Base-by-base conservation (phyloP, 768 basidiomycete species). In the Tulasnella sp. region DNA sequence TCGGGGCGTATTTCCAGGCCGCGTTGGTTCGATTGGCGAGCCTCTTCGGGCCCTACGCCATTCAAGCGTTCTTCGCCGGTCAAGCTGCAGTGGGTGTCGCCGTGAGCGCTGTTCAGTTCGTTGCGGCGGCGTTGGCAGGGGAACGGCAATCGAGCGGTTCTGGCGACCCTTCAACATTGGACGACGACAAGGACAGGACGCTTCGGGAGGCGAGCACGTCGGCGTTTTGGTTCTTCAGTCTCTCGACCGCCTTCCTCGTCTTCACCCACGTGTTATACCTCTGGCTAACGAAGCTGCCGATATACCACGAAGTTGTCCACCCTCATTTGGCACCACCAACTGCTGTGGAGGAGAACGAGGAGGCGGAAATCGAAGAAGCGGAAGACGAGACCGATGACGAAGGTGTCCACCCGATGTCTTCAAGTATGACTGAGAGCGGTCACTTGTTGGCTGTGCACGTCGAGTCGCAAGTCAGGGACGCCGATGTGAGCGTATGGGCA, bases 11-110 rank as follows among this genome's bases (percentile, higher is more conserved):
- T 77, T 84, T 95, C 22, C 91, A 90, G 75, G 90, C 88, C 0
- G 85, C 92, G 12, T 84, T 90, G 52, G 85, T 92, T 36, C 92
- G 90, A 0, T 85, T 92, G n/a, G 91, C 92, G 2, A 88, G 92
- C 0, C 81, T 93, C 4, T 91, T 94, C 75, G 94, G 94, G 0
- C 84, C 87, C 1, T 79, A 83, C 7, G 88, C 88, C 14, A 84
- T 95, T 67, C 90, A 94, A 78, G 83, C 78, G 19, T 78, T 69
- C 42, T 74, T 75, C 70, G 36, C 69, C 2, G 75, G 75, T 36
- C 75, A 75, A 62, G 75, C 73, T 22, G 81, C 79, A 1, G 77
- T 81, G 34, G 81, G 80, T 1, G 80, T 81, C 29, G 71, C 80
- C 5, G 80, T 81, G 36, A 79, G 79, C 1, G 66, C 69, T n/a